Conservation (phyloP, 2,329 filamentous ascomycete species). For the Thielaviopsis populi region DNA sequence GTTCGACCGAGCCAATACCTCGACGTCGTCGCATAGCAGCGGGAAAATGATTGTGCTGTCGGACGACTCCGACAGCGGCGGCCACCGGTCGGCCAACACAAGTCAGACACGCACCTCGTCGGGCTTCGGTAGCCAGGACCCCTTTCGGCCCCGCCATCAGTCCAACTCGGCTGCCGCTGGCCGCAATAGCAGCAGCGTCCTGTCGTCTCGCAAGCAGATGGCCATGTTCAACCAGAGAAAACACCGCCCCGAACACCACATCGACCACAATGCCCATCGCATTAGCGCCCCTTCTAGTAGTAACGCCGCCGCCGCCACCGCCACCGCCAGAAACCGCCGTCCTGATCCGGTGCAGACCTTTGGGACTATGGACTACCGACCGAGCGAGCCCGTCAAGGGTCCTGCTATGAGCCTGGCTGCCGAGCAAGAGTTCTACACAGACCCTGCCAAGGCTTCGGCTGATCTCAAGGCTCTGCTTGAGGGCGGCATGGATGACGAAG, state of each 20-base stretch:
- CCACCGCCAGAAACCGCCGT: conserved; percentile 18
- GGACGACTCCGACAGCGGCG: conserved; percentile 3
- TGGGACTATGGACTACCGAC: conserved; percentile 10
- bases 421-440: conserved; percentile 45
- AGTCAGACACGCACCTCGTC: neutral
- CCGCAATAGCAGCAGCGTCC: conserved; percentile 24
- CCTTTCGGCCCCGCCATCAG: neutral
- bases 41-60: neutral
- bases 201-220: conserved; percentile 39
- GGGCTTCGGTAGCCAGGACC: neutral
- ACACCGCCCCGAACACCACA: conserved; percentile 42
- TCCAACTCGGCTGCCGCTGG: neutral
- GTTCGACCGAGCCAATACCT: conserved; percentile 9
- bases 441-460: conserved; percentile 54
- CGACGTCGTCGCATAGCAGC: neutral
- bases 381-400: conserved; percentile 8
- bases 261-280: conserved; percentile 32
- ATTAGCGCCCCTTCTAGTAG: conserved; percentile 20
- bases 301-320: conserved; percentile 27
- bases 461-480: conserved; percentile 73
- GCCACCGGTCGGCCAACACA: neutral
- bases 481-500: conserved; percentile 62
- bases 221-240: conserved; percentile 41
- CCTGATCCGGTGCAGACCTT: conserved; percentile 18
- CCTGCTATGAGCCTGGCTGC: conserved; percentile 15